These are phyloP conservation scores for Phytophthora fragariaefolia DNA, from an alignment of 352 stramenopile species.

Conservation along the genomic window DNA sequence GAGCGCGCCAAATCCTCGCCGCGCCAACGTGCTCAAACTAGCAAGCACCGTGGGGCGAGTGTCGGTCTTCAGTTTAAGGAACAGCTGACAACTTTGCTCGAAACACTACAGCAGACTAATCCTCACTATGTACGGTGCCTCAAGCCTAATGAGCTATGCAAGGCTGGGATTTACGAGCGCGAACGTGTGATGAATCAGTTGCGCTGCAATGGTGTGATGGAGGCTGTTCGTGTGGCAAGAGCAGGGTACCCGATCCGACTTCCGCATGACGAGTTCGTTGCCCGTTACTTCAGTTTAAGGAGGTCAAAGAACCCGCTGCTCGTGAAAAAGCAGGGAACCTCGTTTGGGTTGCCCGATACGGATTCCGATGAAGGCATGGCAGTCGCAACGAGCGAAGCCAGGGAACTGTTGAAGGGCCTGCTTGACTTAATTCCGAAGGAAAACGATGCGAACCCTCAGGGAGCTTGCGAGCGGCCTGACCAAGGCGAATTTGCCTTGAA, in stretches of 20 bases:
- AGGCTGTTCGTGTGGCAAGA: constrained; percentile 86
- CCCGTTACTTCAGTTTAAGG: constrained; percentile 79
- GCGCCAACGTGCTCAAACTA: constrained; percentile 60
- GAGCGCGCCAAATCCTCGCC: constrained; percentile 59
- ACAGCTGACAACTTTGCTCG: constrained; percentile 75
- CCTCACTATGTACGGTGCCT: constrained; percentile 91
- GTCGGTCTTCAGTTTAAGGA: constrained; percentile 91
- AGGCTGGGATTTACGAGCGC: constrained; percentile 61
- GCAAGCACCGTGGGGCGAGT: constrained; percentile 76
- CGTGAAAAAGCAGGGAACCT: constrained; percentile 41
- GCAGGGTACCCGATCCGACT: constrained; percentile 86
- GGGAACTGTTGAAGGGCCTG: constrained; percentile 85
- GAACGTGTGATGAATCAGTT: constrained; percentile 88
- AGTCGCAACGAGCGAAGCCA: constrained; percentile 58
- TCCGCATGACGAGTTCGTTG: constrained; percentile 75
- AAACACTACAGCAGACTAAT: constrained; percentile 74
- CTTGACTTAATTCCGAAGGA: constrained; percentile 92
- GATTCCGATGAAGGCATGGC: constrained; percentile 48
- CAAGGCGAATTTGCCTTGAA: constrained; percentile 67
- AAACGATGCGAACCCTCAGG: constrained; percentile 79
- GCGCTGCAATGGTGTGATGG: constrained; percentile 85
- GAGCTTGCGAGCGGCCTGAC: constrained; percentile 72
- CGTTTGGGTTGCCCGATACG: constrained; percentile 54
- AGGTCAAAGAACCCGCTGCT: constrained; percentile 53
- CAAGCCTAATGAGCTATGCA: constrained; percentile 88